Conservation (phyloP, 208 protist species). For the Leishmania amazonensis region DNA sequence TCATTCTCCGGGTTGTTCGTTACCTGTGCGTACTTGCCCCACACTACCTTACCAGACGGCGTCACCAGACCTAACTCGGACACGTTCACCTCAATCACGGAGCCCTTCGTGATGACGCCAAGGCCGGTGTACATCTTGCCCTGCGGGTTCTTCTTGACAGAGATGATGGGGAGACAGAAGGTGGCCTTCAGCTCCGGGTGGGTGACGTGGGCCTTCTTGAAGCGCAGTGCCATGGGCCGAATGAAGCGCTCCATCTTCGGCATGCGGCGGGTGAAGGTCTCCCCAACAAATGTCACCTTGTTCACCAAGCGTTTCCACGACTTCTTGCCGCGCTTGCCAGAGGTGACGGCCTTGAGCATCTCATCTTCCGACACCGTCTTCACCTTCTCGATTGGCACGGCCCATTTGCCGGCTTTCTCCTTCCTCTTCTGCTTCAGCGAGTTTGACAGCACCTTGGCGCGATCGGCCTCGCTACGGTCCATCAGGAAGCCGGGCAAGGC, state of each 20-base stretch:
- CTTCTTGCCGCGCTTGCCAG: slow-evolving; percentile 96
- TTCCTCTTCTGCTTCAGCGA: slow-evolving; percentile 99
- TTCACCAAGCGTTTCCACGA: slow-evolving; percentile 99
- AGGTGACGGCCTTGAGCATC: slow-evolving; percentile 98
- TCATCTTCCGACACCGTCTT: slow-evolving; percentile 98
- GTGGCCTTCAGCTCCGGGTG: slow-evolving; percentile 99
- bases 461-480: slow-evolving; percentile 97
- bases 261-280: slow-evolving; percentile 99
- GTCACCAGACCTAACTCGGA: slow-evolving; percentile 99
- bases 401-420: slow-evolving; percentile 99
- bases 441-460: slow-evolving; percentile 99
- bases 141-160: slow-evolving; percentile 99
- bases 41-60: slow-evolving; percentile 98
- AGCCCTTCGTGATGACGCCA: slow-evolving; percentile 99
- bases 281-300: slow-evolving; percentile 99
- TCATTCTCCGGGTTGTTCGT: slow-evolving; percentile 99
- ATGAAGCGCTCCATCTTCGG: slow-evolving; percentile 99
- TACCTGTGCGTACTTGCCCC: slow-evolving; percentile 99
- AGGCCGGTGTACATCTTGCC: slow-evolving; percentile 99
- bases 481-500: slow-evolving; percentile 99
- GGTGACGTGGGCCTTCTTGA: slow-evolving; percentile 99
- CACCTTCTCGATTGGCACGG: slow-evolving; percentile 99
- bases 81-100: slow-evolving; percentile 99
- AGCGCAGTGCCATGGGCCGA: slow-evolving; percentile 98
- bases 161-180: slow-evolving; percentile 99